Evolutionary conservation across 2,329 filamentous ascomycete species (phyloP).

Genomic region (Scedosporium dehoogii): DNA sequence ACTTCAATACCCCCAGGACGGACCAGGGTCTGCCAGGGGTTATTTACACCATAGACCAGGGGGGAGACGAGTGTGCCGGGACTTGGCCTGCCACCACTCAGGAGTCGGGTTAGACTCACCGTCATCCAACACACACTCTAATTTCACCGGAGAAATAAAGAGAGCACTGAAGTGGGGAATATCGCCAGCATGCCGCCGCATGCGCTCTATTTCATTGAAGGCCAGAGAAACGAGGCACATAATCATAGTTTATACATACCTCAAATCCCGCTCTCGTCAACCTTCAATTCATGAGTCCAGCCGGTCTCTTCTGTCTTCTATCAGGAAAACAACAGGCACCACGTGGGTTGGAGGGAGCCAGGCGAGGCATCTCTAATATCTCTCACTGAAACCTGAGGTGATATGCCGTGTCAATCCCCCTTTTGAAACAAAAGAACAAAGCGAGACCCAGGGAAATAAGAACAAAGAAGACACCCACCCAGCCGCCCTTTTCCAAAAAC

Average conservation of each 20-base stretch:
- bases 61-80: too few species aligned
- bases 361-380: background rate
- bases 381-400: background rate
- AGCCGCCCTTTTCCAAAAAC: background rate
- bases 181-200: too few species aligned
- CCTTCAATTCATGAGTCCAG: too few species aligned
- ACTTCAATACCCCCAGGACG: too few species aligned
- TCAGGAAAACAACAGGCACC: background rate
- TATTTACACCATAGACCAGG: too few species aligned
- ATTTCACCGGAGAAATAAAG: background rate
- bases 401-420: background rate
- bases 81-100: background rate
- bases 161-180: too few species aligned
- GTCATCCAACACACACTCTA: background rate
- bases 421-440: background rate
- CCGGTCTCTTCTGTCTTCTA: too few species aligned
- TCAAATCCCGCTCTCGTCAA: too few species aligned
- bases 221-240: too few species aligned
- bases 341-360: background rate
- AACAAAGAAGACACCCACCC: background rate
- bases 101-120: background rate
- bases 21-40: too few species aligned
- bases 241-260: too few species aligned
- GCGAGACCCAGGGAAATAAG: background rate
- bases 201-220: too few species aligned